These are phyloP conservation scores for Salix viminalis DNA, from an alignment of 345 rosid species.

Conservation along the genomic window DNA sequence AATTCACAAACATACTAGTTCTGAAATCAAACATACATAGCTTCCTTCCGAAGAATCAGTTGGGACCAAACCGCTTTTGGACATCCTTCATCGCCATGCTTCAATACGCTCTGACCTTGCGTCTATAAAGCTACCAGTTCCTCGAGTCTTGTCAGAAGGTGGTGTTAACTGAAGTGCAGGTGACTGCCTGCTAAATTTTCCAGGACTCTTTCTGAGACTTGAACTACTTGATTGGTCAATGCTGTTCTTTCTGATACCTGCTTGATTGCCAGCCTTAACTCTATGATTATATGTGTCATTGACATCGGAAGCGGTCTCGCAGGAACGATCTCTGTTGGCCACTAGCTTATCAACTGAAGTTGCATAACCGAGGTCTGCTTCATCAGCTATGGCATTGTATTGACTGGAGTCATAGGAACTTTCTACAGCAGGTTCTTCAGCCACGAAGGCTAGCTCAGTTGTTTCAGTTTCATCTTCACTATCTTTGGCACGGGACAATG, in stretches of 20 bases:
- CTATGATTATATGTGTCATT: slow-evolving; percentile 15
- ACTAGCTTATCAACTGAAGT: slow-evolving; percentile 11
- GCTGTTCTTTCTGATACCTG: slow-evolving; percentile 20
- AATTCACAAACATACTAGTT: slow-evolving; percentile 14
- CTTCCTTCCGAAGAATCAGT: slow-evolving; percentile 7
- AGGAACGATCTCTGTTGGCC: slow-evolving; percentile 14
- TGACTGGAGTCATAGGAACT: slow-evolving; percentile 19
- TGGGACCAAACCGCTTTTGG: not conserved
- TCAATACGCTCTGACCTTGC: slow-evolving; percentile 55
- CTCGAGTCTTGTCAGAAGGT: slow-evolving; percentile 36
- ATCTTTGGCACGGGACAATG: slow-evolving; percentile 27
- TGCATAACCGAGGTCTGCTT: slow-evolving; percentile 15
- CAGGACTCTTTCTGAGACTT: slow-evolving; percentile 23
- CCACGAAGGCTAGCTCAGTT: slow-evolving; percentile 27
- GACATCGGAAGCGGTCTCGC: slow-evolving; percentile 7
- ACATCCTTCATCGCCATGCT: slow-evolving; percentile 37
- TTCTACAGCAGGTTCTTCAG: slow-evolving; percentile 40
- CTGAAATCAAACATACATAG: slow-evolving; percentile 9
- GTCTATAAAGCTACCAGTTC: slow-evolving; percentile 51
- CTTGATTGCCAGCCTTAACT: slow-evolving; percentile 10
- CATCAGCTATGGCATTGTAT: slow-evolving; percentile 26
- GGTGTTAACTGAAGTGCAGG: slow-evolving; percentile 28
- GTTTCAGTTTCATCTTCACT: slow-evolving; percentile 36
- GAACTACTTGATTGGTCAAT: slow-evolving; percentile 40
- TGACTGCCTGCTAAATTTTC: slow-evolving; percentile 25